Conservation (phyloP, 2,329 filamentous ascomycete species). For the Diaporthe caulivora region DNA sequence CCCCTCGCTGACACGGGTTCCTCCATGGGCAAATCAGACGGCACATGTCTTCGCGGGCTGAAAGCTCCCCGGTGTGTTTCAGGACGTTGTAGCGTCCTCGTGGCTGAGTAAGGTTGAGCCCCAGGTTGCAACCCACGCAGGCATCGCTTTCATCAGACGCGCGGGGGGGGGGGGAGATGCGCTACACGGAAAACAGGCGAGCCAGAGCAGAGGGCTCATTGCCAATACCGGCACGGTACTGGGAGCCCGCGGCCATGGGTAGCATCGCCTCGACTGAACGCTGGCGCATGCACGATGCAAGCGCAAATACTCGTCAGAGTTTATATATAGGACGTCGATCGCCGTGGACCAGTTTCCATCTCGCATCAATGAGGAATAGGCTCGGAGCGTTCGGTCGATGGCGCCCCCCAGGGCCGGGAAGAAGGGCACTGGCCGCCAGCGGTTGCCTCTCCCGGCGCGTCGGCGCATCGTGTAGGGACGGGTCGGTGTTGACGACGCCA, state of each 20-base stretch:
- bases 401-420: neutral
- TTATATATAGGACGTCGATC: constrained; percentile 25
- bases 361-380: constrained; percentile 3
- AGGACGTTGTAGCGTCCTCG: neutral
- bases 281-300: neutral
- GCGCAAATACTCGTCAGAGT: constrained; percentile 6
- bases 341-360: neutral
- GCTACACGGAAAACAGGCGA: neutral
- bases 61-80: constrained; percentile 11
- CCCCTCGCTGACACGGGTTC: neutral
- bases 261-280: constrained; percentile 5
- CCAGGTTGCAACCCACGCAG: neutral
- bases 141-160: neutral
- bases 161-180: too few relatives aligned
- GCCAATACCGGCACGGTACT: neutral
- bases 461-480: constrained; percentile 6
- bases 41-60: constrained; percentile 9
- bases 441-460: neutral
- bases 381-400: constrained; percentile 16
- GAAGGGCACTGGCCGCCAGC: neutral
- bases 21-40: constrained; percentile 8
- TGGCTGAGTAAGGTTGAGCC: constrained; percentile 5
- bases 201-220: neutral
- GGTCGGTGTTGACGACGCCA: constrained; percentile 9
- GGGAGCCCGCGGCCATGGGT: neutral